phyloP scores from a whole-genome alignment of 129 eudicot genomes.

The Artemisia argyi region DNA sequence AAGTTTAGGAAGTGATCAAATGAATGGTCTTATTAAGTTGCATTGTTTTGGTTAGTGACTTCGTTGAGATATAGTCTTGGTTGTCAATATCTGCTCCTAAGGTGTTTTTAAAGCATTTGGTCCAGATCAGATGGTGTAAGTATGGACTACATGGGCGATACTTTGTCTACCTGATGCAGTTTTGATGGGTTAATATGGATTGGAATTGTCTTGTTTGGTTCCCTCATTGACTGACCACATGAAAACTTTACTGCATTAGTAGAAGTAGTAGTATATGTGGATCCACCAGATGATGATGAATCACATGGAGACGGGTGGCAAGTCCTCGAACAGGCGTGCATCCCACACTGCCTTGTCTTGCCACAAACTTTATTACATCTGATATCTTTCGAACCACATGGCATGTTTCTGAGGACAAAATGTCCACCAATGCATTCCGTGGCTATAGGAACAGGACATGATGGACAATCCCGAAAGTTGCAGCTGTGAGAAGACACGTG shows the following conservation, averaged over 20 bases:
- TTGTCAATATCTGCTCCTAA: too few species aligned
- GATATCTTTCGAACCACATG: conserved; percentile 90
- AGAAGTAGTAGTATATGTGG: conserved; percentile 17
- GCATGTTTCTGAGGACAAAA: conserved; percentile 77
- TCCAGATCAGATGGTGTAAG: too few species aligned
- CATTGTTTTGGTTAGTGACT: too few species aligned
- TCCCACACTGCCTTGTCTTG: conserved; percentile 86
- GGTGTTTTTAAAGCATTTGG: too few species aligned
- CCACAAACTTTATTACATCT: conserved; percentile 89
- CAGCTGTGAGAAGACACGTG: conserved; percentile 87
- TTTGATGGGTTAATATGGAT: too few species aligned
- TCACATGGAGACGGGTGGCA: conserved; percentile 89
- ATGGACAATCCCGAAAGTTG: conserved; percentile 93
- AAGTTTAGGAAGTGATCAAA: too few species aligned
- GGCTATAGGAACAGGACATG: conserved; percentile 76
- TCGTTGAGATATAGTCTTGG: too few species aligned
- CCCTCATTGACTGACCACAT: conserved; percentile 91
- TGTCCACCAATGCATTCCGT: conserved; percentile 96
- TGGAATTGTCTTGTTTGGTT: too few species aligned
- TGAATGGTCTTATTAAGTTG: too few species aligned
- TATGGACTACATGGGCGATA: too few species aligned
- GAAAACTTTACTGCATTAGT: conserved; percentile 17
- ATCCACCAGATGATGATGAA: conserved; percentile 32
- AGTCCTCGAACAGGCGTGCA: conserved; percentile 88
- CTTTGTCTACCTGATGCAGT: too few species aligned